Evolutionary conservation across 768 basidiomycete species (phyloP).

Genomic region (Naematelia encephala): DNA sequence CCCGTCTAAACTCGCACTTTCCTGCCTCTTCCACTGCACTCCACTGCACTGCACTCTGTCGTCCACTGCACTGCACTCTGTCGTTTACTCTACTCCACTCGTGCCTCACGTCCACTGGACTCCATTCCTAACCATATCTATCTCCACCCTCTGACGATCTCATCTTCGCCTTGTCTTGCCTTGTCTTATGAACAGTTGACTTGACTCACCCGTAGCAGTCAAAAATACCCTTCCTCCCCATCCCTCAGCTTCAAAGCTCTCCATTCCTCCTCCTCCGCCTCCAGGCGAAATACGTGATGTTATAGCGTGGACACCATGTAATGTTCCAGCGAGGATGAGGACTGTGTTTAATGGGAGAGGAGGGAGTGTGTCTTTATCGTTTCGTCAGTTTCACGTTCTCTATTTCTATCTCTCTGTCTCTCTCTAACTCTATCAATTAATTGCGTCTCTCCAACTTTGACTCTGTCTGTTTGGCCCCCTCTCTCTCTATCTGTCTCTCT

Average conservation of each 20-base stretch:
- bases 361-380: slow-evolving; percentile 74
- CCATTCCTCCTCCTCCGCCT: slow-evolving; percentile 55
- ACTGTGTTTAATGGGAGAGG: slow-evolving; percentile 64
- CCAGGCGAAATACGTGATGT: slow-evolving; percentile 80
- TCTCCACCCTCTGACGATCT: too few relatives aligned
- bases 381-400: not conserved
- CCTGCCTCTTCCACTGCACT: too few relatives aligned
- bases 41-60: too few relatives aligned
- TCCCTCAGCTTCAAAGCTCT: slow-evolving; percentile 91
- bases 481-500: too few relatives aligned
- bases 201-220: slow-evolving; percentile 73
- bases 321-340: slow-evolving; percentile 89
- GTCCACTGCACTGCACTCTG: too few relatives aligned
- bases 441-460: not conserved
- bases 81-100: too few relatives aligned
- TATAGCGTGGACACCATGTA: slow-evolving; percentile 98
- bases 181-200: not conserved
- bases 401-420: not conserved
- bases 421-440: not conserved
- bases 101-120: too few relatives aligned
- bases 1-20: too few relatives aligned
- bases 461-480: not conserved
- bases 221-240: slow-evolving; percentile 92
- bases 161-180: too few relatives aligned
- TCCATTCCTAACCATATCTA: too few relatives aligned